Evolutionary conservation across 73 alveolate genomes (phyloP).

Genomic region (Paramecium sexaurelia): DNA sequence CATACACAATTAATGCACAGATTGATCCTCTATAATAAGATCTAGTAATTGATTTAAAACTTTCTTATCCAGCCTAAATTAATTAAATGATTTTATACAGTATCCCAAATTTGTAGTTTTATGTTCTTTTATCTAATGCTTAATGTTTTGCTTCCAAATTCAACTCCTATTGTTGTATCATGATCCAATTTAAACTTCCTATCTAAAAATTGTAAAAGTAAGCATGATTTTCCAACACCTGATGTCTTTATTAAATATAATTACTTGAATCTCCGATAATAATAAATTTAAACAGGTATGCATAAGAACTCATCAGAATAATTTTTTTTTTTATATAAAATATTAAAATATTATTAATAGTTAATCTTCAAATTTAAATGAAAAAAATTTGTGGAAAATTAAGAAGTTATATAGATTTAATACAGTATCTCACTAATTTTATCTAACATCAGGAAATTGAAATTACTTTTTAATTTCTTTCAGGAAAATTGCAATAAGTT

Average conservation of each 20-base stretch:
- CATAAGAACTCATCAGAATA: slow-evolving; percentile 63
- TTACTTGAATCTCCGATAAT: slow-evolving; percentile 69
- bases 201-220: slow-evolving; percentile 72
- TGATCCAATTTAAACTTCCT: slow-evolving; percentile 71
- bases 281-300: slow-evolving; percentile 67
- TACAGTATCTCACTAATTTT: neutral
- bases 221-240: slow-evolving; percentile 76
- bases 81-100: slow-evolving; percentile 49
- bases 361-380: neutral
- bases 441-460: neutral
- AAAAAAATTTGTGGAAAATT: neutral
- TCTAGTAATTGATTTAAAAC: slow-evolving; percentile 73
- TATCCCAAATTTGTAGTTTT: slow-evolving; percentile 69
- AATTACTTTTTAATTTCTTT: neutral
- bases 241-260: neutral
- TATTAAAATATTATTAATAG: neutral
- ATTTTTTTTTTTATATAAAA: neutral
- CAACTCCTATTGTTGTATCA: slow-evolving; percentile 80
- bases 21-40: slow-evolving; percentile 75
- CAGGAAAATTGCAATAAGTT: no score
- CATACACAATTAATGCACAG: slow-evolving; percentile 77
- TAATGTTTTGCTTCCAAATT: slow-evolving; percentile 73
- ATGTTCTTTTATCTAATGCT: slow-evolving; percentile 69
- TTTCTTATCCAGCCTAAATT: slow-evolving; percentile 78
- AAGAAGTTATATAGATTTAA: neutral